These are phyloP conservation scores for Jaltomata sinuosa DNA, from an alignment of 257 asterid species.

Conservation along the genomic window DNA sequence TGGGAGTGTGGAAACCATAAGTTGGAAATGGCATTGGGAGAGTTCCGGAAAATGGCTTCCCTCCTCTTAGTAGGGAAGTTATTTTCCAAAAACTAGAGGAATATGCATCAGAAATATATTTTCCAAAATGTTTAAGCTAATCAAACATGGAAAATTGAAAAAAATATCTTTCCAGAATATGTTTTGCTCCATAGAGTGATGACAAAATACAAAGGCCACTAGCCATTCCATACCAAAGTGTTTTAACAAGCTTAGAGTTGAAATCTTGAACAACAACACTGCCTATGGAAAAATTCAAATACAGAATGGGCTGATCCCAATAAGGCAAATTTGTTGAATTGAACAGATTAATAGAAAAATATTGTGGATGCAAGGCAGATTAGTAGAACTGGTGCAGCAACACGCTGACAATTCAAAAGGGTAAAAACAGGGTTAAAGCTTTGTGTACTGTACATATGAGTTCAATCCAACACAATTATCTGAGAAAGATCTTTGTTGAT, in stretches of 20 bases:
- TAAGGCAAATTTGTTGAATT: not conserved
- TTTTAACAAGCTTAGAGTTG: not conserved
- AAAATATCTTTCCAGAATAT: too few species aligned
- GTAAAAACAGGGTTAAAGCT: constrained; percentile 8
- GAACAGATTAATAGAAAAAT: not conserved
- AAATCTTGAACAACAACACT: not conserved
- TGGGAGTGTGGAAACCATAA: too few species aligned
- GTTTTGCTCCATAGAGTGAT: too few species aligned
- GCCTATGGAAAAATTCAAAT: not conserved
- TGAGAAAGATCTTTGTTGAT: constrained; percentile 5
- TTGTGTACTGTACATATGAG: constrained; percentile 33
- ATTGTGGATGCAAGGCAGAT: not conserved
- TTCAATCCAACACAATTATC: constrained; percentile 10
- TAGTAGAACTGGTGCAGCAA: not conserved
- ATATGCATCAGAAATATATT: too few species aligned
- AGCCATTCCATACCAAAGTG: not conserved
- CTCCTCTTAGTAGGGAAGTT: too few species aligned
- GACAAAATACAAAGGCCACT: not conserved
- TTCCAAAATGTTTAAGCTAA: too few species aligned
- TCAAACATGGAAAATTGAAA: too few species aligned
- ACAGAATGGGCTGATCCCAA: not conserved
- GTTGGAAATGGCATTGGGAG: too few species aligned
- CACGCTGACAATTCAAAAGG: not conserved
- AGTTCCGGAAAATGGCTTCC: too few species aligned
- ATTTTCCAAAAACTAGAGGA: too few species aligned